Conservation (phyloP, 331 rosid species). For the Acacia pycnantha region DNA sequence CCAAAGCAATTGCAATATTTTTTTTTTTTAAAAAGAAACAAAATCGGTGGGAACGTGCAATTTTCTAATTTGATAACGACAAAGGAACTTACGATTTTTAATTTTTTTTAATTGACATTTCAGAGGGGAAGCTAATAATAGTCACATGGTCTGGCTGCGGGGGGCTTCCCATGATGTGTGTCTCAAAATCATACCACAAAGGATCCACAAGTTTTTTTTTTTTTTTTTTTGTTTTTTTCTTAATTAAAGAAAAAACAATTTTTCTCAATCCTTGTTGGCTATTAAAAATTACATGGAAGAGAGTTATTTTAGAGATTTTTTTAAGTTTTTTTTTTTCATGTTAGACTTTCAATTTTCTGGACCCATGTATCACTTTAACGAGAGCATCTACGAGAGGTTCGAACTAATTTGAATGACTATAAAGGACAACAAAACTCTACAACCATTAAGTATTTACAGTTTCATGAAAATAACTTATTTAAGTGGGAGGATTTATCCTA, state of each 20-base stretch:
- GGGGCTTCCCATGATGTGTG: neutral
- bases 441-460: too few species aligned
- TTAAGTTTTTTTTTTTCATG: too few species aligned
- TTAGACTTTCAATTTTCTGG: neutral
- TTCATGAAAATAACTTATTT: too few species aligned
- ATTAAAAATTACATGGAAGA: too few species aligned
- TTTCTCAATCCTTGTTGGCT: neutral
- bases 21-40: neutral
- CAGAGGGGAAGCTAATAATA: neutral
- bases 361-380: neutral
- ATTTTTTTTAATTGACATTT: neutral
- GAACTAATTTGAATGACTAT: neutral
- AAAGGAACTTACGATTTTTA: neutral
- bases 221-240: neutral
- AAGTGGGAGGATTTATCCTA: too few species aligned
- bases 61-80: neutral
- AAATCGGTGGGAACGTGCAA: slow-evolving; percentile 4
- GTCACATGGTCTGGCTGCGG: neutral
- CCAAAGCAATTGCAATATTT: slow-evolving; percentile 3
- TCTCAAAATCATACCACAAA: neutral
- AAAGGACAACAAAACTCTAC: too few species aligned
- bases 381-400: too few species aligned
- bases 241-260: too few species aligned
- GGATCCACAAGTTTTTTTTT: neutral
- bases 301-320: too few species aligned